These are phyloP conservation scores for Vitellaria paradoxa DNA, from an alignment of 179 eudicot genomes.

Conservation along the genomic window DNA sequence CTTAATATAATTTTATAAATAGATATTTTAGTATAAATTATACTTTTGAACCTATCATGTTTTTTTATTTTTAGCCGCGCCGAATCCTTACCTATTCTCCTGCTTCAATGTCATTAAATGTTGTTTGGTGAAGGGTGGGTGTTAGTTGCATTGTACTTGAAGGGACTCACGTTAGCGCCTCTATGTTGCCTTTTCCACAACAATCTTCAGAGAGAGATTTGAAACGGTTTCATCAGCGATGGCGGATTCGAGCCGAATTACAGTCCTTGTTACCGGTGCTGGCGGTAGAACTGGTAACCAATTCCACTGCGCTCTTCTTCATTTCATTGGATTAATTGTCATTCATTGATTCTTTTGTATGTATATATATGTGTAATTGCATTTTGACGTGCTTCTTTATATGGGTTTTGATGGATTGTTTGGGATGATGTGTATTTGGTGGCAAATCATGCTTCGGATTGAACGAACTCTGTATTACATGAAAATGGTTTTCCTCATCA, in stretches of 20 bases:
- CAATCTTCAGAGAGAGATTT: background rate
- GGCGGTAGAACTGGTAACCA: constrained; percentile 77
- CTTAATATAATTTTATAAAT: too few species aligned
- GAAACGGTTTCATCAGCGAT: constrained; percentile 30
- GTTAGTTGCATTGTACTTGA: too few species aligned
- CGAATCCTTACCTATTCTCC: too few species aligned
- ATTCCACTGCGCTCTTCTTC: background rate
- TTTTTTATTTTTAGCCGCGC: too few species aligned
- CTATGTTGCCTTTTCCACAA: constrained; percentile 1
- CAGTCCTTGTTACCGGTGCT: constrained; percentile 85
- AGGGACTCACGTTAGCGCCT: background rate
- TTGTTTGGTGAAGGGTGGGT: too few species aligned
- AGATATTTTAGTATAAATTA: too few species aligned
- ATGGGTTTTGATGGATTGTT: background rate
- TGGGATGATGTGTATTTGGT: background rate
- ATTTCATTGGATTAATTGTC: background rate
- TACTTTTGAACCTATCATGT: too few species aligned
- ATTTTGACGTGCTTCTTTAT: background rate
- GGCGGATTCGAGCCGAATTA: constrained; percentile 43
- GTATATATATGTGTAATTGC: background rate
- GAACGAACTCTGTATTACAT: background rate
- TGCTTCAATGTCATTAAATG: too few species aligned
- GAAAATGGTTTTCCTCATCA: background rate
- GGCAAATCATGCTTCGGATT: background rate
- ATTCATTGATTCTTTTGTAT: background rate